phyloP scores from a whole-genome alignment of 345 rosid genomes.

The Eucalyptus brandiana region DNA sequence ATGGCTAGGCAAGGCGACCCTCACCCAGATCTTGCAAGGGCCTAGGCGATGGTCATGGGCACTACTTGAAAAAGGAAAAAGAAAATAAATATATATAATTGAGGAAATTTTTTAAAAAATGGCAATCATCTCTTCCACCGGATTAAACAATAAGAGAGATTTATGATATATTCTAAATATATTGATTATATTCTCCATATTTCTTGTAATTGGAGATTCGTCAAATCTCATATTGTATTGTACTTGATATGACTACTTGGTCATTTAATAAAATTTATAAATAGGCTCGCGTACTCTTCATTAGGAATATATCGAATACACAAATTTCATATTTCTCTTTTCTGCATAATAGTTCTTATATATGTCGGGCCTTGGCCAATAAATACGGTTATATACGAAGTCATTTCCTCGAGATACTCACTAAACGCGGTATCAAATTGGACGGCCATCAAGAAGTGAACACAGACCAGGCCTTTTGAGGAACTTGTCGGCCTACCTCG shows the following conservation, averaged over 20 bases:
- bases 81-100: too few species aligned
- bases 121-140: background rate
- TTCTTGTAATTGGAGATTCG: background rate
- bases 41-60: accelerated
- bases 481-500: background rate
- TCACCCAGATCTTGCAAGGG: accelerated
- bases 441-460: background rate
- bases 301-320: background rate
- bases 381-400: background rate
- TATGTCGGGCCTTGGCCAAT: background rate
- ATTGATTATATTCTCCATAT: background rate
- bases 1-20: accelerated
- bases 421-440: background rate
- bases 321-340: background rate
- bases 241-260: background rate
- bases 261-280: background rate
- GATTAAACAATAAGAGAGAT: background rate
- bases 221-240: background rate
- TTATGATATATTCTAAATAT: background rate
- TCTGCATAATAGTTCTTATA: background rate
- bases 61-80: too few species aligned
- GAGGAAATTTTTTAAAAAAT: background rate
- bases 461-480: background rate
- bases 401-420: background rate
- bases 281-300: background rate